phyloP scores from a whole-genome alignment of 2,329 filamentous ascomycete genomes.

The Fusarium tjaetaba region DNA sequence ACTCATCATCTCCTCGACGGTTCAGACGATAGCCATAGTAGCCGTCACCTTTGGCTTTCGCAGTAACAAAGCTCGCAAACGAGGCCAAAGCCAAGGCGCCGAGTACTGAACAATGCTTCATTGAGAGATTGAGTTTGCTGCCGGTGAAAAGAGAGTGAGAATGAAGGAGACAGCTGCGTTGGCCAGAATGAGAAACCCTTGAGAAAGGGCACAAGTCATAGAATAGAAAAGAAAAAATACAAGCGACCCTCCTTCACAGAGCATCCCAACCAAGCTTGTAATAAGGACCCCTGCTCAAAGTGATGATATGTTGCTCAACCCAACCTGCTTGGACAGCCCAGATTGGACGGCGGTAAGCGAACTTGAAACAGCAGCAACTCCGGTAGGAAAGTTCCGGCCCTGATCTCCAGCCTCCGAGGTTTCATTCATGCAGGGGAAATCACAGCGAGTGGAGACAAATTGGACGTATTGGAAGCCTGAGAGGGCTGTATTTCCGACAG shows the following conservation, averaged over 20 bases:
- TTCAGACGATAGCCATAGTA: conserved; percentile 23
- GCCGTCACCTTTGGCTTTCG: conserved; percentile 16
- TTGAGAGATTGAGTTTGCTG: neutral
- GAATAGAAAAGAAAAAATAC: conserved; percentile 11
- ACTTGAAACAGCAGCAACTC: conserved; percentile 15
- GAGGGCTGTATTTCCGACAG: neutral
- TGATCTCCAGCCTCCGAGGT: conserved; percentile 1
- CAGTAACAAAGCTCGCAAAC: neutral
- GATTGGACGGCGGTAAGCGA: neutral
- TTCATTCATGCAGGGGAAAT: conserved; percentile 21
- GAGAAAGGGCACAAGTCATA: neutral
- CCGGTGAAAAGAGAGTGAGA: neutral
- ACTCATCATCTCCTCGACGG: conserved; percentile 19
- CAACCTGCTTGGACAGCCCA: neutral
- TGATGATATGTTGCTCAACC: neutral
- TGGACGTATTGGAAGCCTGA: neutral
- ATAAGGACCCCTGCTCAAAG: neutral
- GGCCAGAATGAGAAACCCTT: neutral
- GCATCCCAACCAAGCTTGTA: neutral
- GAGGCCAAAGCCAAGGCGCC: conserved; percentile 8
- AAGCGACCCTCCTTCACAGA: neutral
- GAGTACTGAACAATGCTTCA: conserved; percentile 14
- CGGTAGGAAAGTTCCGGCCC: neutral
- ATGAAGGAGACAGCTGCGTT: neutral
- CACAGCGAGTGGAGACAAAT: neutral